A percentile compares a stretch with the other conserved stretches of the same genome.
phyloP scores from a whole-genome alignment of 2,329 filamentous ascomycete genomes.

The Trichoderma koningii region DNA sequence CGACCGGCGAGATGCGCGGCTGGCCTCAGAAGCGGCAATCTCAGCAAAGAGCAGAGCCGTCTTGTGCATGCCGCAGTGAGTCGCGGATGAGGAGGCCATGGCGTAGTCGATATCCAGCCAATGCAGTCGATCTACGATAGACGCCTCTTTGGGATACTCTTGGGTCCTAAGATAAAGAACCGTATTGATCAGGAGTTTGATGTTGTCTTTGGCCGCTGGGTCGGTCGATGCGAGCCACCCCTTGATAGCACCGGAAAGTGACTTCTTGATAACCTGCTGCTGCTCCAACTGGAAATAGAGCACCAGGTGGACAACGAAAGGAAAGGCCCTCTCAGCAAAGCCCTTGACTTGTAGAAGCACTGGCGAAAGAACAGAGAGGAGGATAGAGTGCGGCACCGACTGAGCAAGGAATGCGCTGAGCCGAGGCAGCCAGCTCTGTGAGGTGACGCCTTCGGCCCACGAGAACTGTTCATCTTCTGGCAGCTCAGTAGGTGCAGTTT shows the following conservation, averaged over 20 bases:
- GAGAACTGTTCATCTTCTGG: conserved; percentile 31
- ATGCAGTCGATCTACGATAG: conserved; percentile 72
- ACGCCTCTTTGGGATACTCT: conserved; percentile 70
- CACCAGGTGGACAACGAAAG: conserved; percentile 82
- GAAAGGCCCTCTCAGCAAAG: conserved; percentile 74
- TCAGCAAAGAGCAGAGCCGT: conserved; percentile 84
- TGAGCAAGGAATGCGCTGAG: conserved; percentile 64
- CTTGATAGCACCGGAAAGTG: conserved; percentile 66
- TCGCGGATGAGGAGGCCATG: conserved; percentile 69
- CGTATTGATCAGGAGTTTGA: conserved; percentile 73
- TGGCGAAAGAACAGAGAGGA: conserved; percentile 68
- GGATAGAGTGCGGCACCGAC: conserved; percentile 61
- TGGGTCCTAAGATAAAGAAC: conserved; percentile 89
- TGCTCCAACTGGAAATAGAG: conserved; percentile 68
- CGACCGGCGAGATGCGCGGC: conserved; percentile 65
- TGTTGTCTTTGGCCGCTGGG: conserved; percentile 57
- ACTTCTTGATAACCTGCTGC: conserved; percentile 59
- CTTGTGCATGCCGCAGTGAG: conserved; percentile 80
- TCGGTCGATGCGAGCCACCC: conserved; percentile 58
- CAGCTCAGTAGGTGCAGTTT: conserved; percentile 36
- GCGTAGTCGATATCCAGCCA: conserved; percentile 87
- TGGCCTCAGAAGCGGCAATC: conserved; percentile 60
- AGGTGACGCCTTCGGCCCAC: conserved; percentile 46
- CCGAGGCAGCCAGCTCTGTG: conserved; percentile 60
- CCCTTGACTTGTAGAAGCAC: conserved; percentile 66